These are phyloP conservation scores for Senecio squalidus DNA, from an alignment of 140 eudicot genomes.

Conservation along the genomic window DNA sequence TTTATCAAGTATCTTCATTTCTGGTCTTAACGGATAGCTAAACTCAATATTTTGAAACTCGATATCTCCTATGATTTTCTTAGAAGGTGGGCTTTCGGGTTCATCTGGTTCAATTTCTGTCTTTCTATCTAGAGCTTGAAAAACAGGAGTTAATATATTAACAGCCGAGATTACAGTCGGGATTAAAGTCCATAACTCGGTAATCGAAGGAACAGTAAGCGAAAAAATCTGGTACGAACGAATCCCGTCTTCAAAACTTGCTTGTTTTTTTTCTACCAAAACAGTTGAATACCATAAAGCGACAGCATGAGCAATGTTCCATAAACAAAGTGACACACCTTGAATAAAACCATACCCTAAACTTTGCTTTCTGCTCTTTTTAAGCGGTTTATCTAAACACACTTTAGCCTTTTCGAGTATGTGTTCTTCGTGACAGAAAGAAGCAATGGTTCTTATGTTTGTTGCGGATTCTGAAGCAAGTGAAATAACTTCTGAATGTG, in stretches of 20 bases:
- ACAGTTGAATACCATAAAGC: slow-evolving; percentile 79
- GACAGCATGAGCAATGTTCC: slow-evolving; percentile 90
- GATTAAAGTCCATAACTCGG: slow-evolving; percentile 80
- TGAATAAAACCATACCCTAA: slow-evolving; percentile 66
- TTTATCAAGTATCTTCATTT: slow-evolving; percentile 45
- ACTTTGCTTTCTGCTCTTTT: slow-evolving; percentile 48
- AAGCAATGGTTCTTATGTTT: slow-evolving; percentile 63
- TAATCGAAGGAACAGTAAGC: slow-evolving; percentile 80
- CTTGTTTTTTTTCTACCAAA: slow-evolving; percentile 56
- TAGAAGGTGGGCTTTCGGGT: slow-evolving; percentile 35
- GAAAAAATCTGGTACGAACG: slow-evolving; percentile 80
- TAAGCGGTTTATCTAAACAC: slow-evolving; percentile 32
- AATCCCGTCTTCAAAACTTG: slow-evolving; percentile 56
- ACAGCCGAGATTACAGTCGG: slow-evolving; percentile 76
- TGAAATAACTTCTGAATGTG: slow-evolving; percentile 58
- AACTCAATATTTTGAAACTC: slow-evolving; percentile 52
- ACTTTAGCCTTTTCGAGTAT: slow-evolving; percentile 48
- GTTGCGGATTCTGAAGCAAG: slow-evolving; percentile 72
- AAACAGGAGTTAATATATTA: slow-evolving; percentile 57
- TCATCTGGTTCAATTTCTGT: slow-evolving; percentile 72
- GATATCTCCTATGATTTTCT: slow-evolving; percentile 45
- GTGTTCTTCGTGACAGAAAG: slow-evolving; percentile 68
- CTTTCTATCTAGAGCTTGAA: slow-evolving; percentile 51
- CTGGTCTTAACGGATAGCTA: slow-evolving; percentile 59
- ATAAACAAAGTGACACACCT: slow-evolving; percentile 76